These are phyloP conservation scores for Eremochloa ophiuroides DNA, from an alignment of 176 grass and related monocot genomes.

Conservation along the genomic window DNA sequence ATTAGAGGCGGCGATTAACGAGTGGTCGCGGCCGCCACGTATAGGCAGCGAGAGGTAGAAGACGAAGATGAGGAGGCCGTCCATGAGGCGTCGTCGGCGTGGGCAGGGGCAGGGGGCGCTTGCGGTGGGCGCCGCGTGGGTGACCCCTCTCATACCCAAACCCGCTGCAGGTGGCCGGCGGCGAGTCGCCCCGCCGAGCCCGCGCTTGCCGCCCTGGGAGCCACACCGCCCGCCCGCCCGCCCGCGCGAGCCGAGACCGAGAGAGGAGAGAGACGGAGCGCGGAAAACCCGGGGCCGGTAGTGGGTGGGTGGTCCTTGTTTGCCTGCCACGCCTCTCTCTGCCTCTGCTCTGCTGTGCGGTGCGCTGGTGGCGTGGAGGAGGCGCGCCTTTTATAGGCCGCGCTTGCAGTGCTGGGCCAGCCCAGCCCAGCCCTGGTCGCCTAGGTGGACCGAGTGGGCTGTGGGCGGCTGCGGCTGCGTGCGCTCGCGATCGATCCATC, in stretches of 20 bases:
- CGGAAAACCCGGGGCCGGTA: too few species aligned
- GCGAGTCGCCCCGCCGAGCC: slow-evolving; percentile 41
- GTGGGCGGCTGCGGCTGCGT: too few species aligned
- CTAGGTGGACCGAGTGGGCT: too few species aligned
- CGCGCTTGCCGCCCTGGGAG: slow-evolving; percentile 26
- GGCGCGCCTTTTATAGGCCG: neutral
- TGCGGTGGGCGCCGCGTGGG: slow-evolving; percentile 45
- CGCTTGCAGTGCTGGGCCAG: too few species aligned
- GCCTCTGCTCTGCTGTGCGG: neutral
- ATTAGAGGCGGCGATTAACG: slow-evolving; percentile 23
- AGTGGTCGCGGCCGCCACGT: slow-evolving; percentile 47
- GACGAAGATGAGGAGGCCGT: slow-evolving; percentile 96
- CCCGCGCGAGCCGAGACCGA: slow-evolving; percentile 6
- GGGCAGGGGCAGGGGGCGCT: slow-evolving; percentile 35
- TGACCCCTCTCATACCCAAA: slow-evolving; percentile 83
- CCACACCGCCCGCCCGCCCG: slow-evolving; percentile 31
- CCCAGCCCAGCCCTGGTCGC: too few species aligned
- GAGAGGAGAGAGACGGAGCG: neutral
- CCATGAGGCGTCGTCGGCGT: slow-evolving; percentile 55
- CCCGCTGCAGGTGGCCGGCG: slow-evolving; percentile 31
- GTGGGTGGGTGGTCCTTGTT: neutral
- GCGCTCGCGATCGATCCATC: too few species aligned
- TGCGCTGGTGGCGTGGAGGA: neutral
- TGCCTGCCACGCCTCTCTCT: too few species aligned
- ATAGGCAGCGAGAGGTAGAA: slow-evolving; percentile 97